Evolutionary conservation across 179 eudicot species (phyloP).

Genomic region (Patellifolia procumbens): DNA sequence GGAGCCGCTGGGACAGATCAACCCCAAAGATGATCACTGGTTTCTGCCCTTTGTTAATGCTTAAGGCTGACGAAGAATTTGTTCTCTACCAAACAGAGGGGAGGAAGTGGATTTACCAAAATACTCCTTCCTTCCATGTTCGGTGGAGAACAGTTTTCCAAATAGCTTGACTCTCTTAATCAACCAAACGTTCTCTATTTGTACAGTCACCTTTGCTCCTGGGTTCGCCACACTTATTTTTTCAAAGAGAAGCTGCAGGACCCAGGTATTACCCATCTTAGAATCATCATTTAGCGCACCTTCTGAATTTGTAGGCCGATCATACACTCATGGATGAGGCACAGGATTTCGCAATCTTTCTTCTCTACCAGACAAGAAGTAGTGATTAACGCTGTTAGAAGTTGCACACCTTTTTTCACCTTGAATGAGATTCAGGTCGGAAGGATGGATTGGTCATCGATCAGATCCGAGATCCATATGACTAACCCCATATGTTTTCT

Average conservation of each 20-base stretch:
- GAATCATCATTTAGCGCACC: slow-evolving; percentile 8
- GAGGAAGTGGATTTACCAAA: no score
- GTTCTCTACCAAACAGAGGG: no score
- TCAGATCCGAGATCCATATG: slow-evolving; percentile 5
- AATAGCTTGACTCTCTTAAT: no score
- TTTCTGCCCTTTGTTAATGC: slow-evolving; percentile 1
- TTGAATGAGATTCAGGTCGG: slow-evolving; percentile 17
- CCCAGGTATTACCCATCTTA: slow-evolving; percentile 19
- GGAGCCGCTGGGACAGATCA: slow-evolving; percentile 38
- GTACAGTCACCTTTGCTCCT: slow-evolving; percentile 32
- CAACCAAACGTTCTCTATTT: slow-evolving; percentile 5
- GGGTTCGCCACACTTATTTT: slow-evolving; percentile 27
- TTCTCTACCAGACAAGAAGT: slow-evolving; percentile 4
- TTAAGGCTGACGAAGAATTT: background rate
- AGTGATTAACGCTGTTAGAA: slow-evolving; percentile 13
- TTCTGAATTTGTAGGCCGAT: background rate
- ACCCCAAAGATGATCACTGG: slow-evolving; percentile 39
- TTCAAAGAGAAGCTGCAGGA: slow-evolving; percentile 35
- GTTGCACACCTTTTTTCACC: slow-evolving; percentile 7
- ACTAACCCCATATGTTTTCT: slow-evolving; percentile 21
- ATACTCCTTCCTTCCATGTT: no score
- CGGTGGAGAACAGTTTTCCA: no score
- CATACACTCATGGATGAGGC: slow-evolving; percentile 8
- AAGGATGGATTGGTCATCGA: slow-evolving; percentile 13
- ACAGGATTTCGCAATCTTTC: slow-evolving; percentile 18